A percentile compares a stretch with the other conserved stretches of the same genome.
These are phyloP conservation scores for Trichoderma asperelloides DNA, from an alignment of 495 filamentous ascomycete genomes.

Conservation along the genomic window DNA sequence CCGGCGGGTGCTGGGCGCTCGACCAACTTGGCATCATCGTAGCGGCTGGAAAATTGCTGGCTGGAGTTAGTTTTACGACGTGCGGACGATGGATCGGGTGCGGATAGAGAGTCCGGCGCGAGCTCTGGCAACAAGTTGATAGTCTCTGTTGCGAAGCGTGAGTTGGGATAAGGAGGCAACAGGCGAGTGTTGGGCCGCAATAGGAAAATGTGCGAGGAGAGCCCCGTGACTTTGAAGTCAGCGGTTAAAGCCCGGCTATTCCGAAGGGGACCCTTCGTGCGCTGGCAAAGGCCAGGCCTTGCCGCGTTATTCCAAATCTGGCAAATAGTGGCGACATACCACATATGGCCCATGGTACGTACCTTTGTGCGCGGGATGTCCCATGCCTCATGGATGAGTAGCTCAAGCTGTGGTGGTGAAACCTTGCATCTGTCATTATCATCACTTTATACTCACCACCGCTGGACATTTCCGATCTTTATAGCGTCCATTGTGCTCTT, in stretches of 20 bases:
- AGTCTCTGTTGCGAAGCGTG: neutral
- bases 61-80: neutral
- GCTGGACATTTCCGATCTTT: neutral
- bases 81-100: neutral
- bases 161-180: neutral
- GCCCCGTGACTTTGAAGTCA: neutral
- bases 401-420: neutral
- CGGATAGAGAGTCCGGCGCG: neutral
- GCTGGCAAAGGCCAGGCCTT: too few relatives aligned
- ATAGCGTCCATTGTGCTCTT: too few relatives aligned
- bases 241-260: neutral
- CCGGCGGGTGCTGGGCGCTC: constrained; percentile 25
- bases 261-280: neutral
- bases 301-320: neutral
- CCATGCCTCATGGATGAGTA: neutral
- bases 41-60: neutral
- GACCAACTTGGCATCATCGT: constrained; percentile 24
- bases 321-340: neutral
- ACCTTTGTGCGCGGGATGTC: neutral
- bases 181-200: neutral
- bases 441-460: neutral
- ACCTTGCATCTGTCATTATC: neutral
- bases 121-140: neutral
- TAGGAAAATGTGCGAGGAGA: neutral
- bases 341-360: neutral